phyloP scores from a whole-genome alignment of 2,329 filamentous ascomycete species.

The Acrocalymma vagum region DNA sequence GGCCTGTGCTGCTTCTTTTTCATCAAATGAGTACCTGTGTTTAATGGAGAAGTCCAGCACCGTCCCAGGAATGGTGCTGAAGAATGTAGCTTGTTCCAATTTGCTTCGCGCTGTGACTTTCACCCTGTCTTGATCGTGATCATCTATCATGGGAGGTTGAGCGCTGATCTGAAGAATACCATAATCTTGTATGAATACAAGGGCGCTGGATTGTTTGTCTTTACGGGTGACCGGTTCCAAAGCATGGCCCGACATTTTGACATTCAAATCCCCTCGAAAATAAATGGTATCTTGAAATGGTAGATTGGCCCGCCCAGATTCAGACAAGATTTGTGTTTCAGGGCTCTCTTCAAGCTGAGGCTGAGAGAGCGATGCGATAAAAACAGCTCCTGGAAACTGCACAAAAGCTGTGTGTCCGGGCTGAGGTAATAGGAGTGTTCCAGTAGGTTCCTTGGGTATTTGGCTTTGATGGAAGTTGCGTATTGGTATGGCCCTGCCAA shows the following conservation, averaged over 20 bases:
- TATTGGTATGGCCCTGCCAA: conserved; percentile 75
- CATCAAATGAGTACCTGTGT: conserved; percentile 71
- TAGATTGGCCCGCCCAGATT: conserved; percentile 45
- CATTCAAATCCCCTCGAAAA: conserved; percentile 66
- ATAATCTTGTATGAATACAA: conserved; percentile 65
- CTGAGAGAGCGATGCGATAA: conserved; percentile 76
- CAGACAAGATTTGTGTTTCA: conserved; percentile 73
- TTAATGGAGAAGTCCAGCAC: conserved; percentile 84
- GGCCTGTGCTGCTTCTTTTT: conserved; percentile 77
- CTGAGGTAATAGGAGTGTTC: conserved; percentile 76
- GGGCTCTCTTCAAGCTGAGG: conserved; percentile 72
- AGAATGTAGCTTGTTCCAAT: conserved; percentile 94
- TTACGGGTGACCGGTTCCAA: conserved; percentile 55
- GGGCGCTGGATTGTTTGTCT: conserved; percentile 49
- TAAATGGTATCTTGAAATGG: conserved; percentile 89
- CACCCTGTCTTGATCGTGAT: conserved; percentile 48
- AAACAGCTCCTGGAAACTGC: conserved; percentile 79
- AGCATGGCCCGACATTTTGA: conserved; percentile 60
- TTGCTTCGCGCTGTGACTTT: conserved; percentile 84
- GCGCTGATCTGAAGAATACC: conserved; percentile 65
- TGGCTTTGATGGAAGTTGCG: conserved; percentile 57
- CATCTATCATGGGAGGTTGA: conserved; percentile 67
- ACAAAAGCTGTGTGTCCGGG: conserved; percentile 83
- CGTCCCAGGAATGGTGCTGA: conserved; percentile 81
- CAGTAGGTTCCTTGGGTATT: conserved; percentile 39